Evolutionary conservation across 257 asterid genomes (phyloP), one percentile per base, ranked within the genome.

Genomic region (Nicotiana obtusifolia): DNA sequence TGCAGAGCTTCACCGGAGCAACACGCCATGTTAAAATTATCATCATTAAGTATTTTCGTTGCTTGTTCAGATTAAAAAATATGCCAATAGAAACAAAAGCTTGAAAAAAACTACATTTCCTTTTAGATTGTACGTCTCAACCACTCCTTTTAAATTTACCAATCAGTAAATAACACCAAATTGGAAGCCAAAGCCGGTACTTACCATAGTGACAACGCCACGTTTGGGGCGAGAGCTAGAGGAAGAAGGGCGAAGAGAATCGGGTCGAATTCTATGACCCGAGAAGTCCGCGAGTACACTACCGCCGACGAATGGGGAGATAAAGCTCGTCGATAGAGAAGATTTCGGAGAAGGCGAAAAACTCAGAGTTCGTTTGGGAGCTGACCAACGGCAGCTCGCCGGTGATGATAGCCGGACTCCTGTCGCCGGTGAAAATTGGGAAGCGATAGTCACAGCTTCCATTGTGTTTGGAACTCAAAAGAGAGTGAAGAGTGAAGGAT

Each of bases 151-250:
- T 28, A 64, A 17, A 37, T 62, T 5, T 41, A 41, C 49, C 49
- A 64, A 64, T 37, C 41, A 5, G 53, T 41, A 17, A 44, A 64
- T 14, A 47, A 13, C 24, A 80, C 22, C 37, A 47, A 71, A 71
- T 71, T 71, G 31, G 60, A 71, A 71, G 60, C 16, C 60, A 71
- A 71, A 62, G 41, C 14, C 65, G 47, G 59, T 8, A 14, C 15
- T 28, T 87, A 95, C 98, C 99, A 91, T 95, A n/a, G 97, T 89
- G 10, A 95, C 94, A 33, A 91, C 97, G 44, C 96, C 91, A 10
- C 99, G 97, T 84, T 89, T 91, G 71, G 87, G 82, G 24, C 84
- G 83, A 69, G 87, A 85, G 54, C 77, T 54, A 5, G 90, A 83
- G 83, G 90, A 83, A 78, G 86, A 79, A 7, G 90, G 90, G 79